Conservation (phyloP, 805 yeast genomes). For the Barnettozyma siamensis region DNA sequence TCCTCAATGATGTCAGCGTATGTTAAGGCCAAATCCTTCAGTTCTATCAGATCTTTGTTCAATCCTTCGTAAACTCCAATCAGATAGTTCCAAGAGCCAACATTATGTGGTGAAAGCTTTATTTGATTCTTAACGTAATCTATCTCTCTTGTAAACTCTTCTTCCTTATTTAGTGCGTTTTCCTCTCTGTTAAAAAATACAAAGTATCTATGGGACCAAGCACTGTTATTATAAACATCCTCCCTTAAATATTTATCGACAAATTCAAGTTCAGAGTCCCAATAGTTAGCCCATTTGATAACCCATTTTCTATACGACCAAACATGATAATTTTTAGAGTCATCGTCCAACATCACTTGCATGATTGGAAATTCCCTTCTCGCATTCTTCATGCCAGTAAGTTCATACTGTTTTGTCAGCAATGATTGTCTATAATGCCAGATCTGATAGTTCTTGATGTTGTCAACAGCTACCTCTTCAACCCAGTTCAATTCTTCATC, state of each 20-base stretch:
- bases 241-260: constrained; percentile 40
- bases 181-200: constrained; percentile 30
- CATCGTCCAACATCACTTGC: constrained; percentile 65
- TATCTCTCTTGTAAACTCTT: constrained; percentile 41
- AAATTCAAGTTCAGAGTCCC: constrained; percentile 45
- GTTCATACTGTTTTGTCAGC: constrained; percentile 29
- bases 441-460: constrained; percentile 92
- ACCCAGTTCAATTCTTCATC: constrained; percentile 71
- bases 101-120: constrained; percentile 66
- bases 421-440: constrained; percentile 88
- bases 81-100: constrained; percentile 82
- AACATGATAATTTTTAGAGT: constrained; percentile 89
- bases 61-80: constrained; percentile 44
- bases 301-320: constrained; percentile 94
- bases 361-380: constrained; percentile 62
- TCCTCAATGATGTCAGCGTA: constrained; percentile 32
- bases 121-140: constrained; percentile 47
- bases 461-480: constrained; percentile 63
- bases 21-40: constrained; percentile 40
- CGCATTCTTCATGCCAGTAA: constrained; percentile 30
- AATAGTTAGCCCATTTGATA: constrained; percentile 49
- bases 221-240: constrained; percentile 86
- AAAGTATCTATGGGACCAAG: constrained; percentile 85
- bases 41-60: constrained; percentile 27
- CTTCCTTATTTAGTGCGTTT: constrained; percentile 12